These are phyloP conservation scores for Fusarium incarnatum DNA, from an alignment of 2,329 filamentous ascomycete species.

Conservation along the genomic window DNA sequence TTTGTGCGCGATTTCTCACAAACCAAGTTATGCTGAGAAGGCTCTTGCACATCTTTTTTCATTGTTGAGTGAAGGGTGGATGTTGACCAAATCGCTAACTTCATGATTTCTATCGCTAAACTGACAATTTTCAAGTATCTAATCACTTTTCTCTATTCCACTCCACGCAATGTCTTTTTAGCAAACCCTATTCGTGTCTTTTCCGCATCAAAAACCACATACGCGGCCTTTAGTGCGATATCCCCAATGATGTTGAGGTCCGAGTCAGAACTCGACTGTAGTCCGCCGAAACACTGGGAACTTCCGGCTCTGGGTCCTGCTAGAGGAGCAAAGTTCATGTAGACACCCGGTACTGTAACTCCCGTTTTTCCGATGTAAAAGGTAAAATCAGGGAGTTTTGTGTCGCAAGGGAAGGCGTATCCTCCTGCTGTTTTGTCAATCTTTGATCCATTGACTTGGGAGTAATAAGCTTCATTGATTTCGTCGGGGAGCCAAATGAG, in stretches of 20 bases:
- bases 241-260: constrained; percentile 71
- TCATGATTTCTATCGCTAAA: not conserved
- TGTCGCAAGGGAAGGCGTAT: constrained; percentile 60
- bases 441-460: constrained; percentile 57
- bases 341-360: constrained; percentile 66
- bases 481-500: constrained; percentile 69
- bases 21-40: not conserved
- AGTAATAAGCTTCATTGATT: constrained; percentile 63
- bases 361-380: constrained; percentile 68
- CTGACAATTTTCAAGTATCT: not conserved
- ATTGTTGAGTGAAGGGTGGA: not conserved
- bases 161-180: constrained; percentile 16
- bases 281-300: constrained; percentile 70
- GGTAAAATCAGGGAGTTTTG: constrained; percentile 60
- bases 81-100: not conserved
- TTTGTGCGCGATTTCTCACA: constrained; percentile 20
- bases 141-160: not conserved
- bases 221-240: constrained; percentile 70
- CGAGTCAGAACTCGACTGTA: constrained; percentile 66
- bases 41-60: not conserved
- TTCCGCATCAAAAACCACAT: constrained; percentile 65
- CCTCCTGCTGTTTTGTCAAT: constrained; percentile 57
- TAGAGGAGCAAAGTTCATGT: constrained; percentile 65
- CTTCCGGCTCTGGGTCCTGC: constrained; percentile 1
- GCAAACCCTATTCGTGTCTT: constrained; percentile 41